phyloP scores from a whole-genome alignment of 805 yeast genomes.

The Candida ovalis region DNA sequence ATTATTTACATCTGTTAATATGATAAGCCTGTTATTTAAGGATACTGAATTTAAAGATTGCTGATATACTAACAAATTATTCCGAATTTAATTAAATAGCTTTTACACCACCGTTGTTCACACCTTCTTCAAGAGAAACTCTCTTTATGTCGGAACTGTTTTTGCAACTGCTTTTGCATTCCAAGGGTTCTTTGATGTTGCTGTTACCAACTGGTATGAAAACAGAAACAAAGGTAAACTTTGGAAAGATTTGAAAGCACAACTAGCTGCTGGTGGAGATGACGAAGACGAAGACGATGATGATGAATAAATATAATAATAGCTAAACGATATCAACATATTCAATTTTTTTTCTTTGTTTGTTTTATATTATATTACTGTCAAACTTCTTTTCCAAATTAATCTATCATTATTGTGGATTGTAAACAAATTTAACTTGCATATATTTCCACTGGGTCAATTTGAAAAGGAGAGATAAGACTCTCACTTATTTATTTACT shows the following conservation, averaged over 20 bases:
- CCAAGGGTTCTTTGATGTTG: slow-evolving; percentile 71
- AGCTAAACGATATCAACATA: background rate
- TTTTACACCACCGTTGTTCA: slow-evolving; percentile 50
- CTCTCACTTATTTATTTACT: background rate
- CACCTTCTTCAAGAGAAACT: slow-evolving; percentile 82
- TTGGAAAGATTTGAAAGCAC: slow-evolving; percentile 75
- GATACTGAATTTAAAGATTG: background rate
- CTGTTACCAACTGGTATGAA: slow-evolving; percentile 68
- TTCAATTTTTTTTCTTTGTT: background rate
- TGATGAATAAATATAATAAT: slow-evolving; percentile 34
- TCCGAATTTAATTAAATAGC: slow-evolving; percentile 1
- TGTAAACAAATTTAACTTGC: background rate
- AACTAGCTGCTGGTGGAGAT: slow-evolving; percentile 52
- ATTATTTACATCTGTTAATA: no score
- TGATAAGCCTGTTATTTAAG: no score
- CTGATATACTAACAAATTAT: background rate
- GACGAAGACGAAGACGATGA: slow-evolving; percentile 57
- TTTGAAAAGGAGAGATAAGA: background rate
- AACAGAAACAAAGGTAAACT: slow-evolving; percentile 79
- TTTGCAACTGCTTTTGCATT: slow-evolving; percentile 83
- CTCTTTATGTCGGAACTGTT: slow-evolving; percentile 78
- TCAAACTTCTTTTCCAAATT: background rate
- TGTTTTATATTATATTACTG: background rate
- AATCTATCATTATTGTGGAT: background rate
- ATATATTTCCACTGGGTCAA: background rate